Base-by-base conservation (phyloP, 2,329 filamentous ascomycete genomes). In the Cercospora sojina region DNA sequence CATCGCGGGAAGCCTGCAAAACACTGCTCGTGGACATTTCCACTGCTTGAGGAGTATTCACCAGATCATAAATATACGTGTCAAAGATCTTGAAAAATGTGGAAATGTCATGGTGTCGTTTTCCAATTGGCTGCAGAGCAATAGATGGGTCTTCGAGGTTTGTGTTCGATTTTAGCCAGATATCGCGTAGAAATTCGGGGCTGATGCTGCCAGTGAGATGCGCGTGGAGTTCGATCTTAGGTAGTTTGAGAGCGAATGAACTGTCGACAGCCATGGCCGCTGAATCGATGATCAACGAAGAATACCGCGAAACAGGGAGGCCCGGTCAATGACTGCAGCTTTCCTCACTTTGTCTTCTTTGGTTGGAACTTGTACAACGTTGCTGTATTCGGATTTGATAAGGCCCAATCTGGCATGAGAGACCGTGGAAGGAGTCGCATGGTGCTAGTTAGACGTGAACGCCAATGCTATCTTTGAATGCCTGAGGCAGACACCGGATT, bases 11-110 rank as follows among this genome's bases (percentile, higher is more conserved):
- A 72, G 88, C 85, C 20, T 80, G 67, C 6, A 92, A 82, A 53
- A 93, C 90, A 5, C 86, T 83, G 49, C 79, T 81, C 1, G 91
- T 92, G 27, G 90, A 87, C 72, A 86, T 83, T 47, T 79, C 80
- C 57, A 92, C 68, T 23, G 67, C 63, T 13, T 70, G 77, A 10
- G 83, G 78, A 72, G 90, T 87, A 73, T 87, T 87, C 79, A 90
- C 85, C 38, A 96, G 87, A 66, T 86, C 84, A 79, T 95, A 94
- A 71, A 93, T 94, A 77, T 92, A 92, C 51, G 85, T 88, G 27
- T 88, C 89, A 79, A 94, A 94, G 16, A 93, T 83, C 2, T 88
- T 88, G 74, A 93, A 93, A 84, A 93, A 92, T 47, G 90, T 90
- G 53, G 69, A 47, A 59, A 71, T 62, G 62, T 75, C 72, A 49